phyloP scores from a whole-genome alignment of 2,329 filamentous ascomycete genomes.

The Penicillium griseofulvum region DNA sequence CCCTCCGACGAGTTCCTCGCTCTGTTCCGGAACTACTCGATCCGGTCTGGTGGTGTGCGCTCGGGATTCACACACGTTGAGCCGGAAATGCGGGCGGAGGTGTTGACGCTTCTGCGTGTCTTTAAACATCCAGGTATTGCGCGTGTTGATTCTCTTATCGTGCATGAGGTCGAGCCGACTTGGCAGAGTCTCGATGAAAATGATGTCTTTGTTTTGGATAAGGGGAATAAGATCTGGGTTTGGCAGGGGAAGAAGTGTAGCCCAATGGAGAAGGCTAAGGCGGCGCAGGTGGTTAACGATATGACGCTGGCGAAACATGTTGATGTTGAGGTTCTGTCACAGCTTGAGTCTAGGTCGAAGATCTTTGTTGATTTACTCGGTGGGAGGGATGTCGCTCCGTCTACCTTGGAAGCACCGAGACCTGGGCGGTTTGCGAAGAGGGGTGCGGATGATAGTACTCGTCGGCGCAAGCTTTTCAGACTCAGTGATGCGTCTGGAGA shows the following conservation, averaged over 20 bases:
- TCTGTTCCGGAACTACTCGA: conserved; percentile 60
- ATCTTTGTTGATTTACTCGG: conserved; percentile 59
- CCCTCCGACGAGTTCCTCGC: conserved; percentile 60
- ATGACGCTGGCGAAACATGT: conserved; percentile 59
- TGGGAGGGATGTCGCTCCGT: conserved; percentile 45
- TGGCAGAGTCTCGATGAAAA: conserved; percentile 62
- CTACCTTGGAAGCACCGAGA: conserved; percentile 43
- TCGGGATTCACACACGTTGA: conserved; percentile 66
- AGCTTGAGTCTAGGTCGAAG: conserved; percentile 51
- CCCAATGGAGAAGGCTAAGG: conserved; percentile 68
- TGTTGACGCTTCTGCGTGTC: conserved; percentile 58
- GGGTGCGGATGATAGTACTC: conserved; percentile 11
- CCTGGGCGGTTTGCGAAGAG: conserved; percentile 32
- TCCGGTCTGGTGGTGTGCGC: conserved; percentile 59
- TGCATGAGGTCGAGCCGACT: conserved; percentile 62
- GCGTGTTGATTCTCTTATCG: conserved; percentile 53
- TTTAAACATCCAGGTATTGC: conserved; percentile 58
- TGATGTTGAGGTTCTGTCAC: conserved; percentile 64
- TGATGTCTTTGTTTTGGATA: conserved; percentile 67
- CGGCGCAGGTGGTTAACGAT: conserved; percentile 62
- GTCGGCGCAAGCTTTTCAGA: conserved; percentile 55
- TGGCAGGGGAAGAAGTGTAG: conserved; percentile 66
- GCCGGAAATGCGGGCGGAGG: conserved; percentile 44
- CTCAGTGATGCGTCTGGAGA: conserved; percentile 61
- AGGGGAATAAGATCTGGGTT: conserved; percentile 63